These are phyloP conservation scores for Calocera viscosa DNA, from an alignment of 768 basidiomycete genomes.

Conservation along the genomic window DNA sequence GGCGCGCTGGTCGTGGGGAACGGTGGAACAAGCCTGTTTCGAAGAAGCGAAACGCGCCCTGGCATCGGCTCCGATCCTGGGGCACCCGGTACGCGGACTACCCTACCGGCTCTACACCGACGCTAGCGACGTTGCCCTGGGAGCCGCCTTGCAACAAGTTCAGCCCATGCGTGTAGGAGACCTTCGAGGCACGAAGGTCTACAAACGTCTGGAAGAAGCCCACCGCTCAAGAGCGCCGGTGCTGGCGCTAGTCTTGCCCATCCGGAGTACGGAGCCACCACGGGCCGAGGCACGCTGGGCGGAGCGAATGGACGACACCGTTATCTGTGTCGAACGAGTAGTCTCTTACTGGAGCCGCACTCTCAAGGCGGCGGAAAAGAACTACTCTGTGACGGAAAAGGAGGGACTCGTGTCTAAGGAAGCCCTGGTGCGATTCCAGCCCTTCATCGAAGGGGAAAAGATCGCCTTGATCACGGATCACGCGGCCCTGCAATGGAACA, in stretches of 20 bases:
- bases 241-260: neutral
- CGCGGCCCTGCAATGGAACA: constrained; percentile 29
- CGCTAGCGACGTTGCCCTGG: constrained; percentile 24
- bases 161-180: constrained; percentile 19
- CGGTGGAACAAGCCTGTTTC: constrained; percentile 24
- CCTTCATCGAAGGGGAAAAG: constrained; percentile 29
- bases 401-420: constrained; percentile 33
- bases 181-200: constrained; percentile 20
- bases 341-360: constrained; percentile 26
- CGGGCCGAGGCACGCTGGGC: constrained; percentile 21
- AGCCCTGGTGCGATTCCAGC: constrained; percentile 29
- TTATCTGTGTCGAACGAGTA: constrained; percentile 26
- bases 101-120: constrained; percentile 31
- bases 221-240: constrained; percentile 14
- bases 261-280: constrained; percentile 16
- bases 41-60: constrained; percentile 24
- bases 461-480: constrained; percentile 21
- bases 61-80: constrained; percentile 25
- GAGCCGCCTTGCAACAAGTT: constrained; percentile 26
- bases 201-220: no score
- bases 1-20: constrained; percentile 20
- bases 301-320: constrained; percentile 27
- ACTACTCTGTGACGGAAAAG: constrained; percentile 31
- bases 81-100: neutral
- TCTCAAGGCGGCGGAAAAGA: constrained; percentile 27